Conservation (phyloP, 768 basidiomycete species). For the Strobilomyces echinocephalus region DNA sequence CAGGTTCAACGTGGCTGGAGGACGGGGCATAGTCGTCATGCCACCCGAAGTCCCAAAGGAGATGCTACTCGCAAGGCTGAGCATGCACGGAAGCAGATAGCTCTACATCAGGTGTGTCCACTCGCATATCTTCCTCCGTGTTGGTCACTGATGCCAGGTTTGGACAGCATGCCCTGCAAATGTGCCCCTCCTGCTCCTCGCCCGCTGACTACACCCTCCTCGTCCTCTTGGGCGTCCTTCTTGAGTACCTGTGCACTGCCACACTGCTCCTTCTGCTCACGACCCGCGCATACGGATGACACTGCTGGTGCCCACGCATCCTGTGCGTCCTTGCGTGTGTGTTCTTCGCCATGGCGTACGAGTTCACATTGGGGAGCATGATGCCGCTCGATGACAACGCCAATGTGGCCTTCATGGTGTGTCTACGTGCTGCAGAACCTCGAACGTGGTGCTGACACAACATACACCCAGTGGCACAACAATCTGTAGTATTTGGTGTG, state of each 20-base stretch:
- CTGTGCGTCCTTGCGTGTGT: constrained; percentile 47
- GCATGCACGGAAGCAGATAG: no score
- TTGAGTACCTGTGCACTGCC: constrained; percentile 57
- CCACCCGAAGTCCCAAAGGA: no score
- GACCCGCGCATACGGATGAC: constrained; percentile 35
- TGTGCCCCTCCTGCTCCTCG: constrained; percentile 63
- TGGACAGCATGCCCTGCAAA: constrained; percentile 54
- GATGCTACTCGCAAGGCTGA: no score
- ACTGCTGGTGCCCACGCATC: no score
- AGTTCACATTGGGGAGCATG: constrained; percentile 41
- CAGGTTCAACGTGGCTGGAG: no score
- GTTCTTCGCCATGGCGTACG: constrained; percentile 52
- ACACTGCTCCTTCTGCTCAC: constrained; percentile 46
- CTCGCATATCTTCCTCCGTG: background rate
- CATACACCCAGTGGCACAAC: constrained; percentile 57
- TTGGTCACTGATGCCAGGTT: constrained; percentile 40
- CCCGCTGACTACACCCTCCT: constrained; percentile 57
- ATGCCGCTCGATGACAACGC: constrained; percentile 43
- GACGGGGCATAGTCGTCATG: no score
- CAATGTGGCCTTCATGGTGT: constrained; percentile 36
- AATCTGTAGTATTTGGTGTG: constrained; percentile 48
- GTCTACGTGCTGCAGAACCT: constrained; percentile 6
- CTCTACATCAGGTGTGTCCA: constrained; percentile 53
- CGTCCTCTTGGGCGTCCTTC: constrained; percentile 49
- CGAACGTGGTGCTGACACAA: background rate